Base-by-base conservation (phyloP, 768 basidiomycete species). In the Tricholoma saponaceum region DNA sequence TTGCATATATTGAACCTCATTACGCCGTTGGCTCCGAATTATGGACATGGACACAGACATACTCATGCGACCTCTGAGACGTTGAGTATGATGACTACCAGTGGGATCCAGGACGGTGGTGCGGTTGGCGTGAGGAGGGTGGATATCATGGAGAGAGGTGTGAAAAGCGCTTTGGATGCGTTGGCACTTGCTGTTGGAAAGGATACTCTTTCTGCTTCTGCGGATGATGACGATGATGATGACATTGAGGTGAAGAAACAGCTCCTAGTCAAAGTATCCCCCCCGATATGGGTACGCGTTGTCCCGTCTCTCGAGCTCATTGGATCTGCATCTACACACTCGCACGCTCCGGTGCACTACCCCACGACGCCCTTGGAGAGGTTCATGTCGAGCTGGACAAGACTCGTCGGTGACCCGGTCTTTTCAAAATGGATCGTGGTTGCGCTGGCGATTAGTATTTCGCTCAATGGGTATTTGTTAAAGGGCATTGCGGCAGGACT, bases 381-480 rank as follows among this genome's bases (percentile, higher is more conserved):
- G 59, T 95, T 95, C 78, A 91, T 97, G 90, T 83, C 84, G 43
- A 81, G 83, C 3, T 98, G 95, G 95, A 92, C 92, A 8, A 75
- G 78, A 13, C 85, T 98, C 62, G 93, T 98, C 52, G 94, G 94
- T 35, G 96, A 99, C 67, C 96, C 96, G 1, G 83, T 98, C 52
- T 74, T 98, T 60, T 87, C 84, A 65, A 98, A 98, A 75, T 95
- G 92, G 90, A 95, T 98, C 68, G 91, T 98, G 51, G 80, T 92
- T 56, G 79, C 90, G 14, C 83, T 99, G 22, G 89, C 86, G 2
- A 81, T 96, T 58, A 90, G 88, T 58, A 89, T 98, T 57, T 83
- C 87, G 56, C 78, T 99, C 57, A 99, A 99, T 61, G 95, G 95
- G 3, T 98, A 92, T 67, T 79, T 98, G 14, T 81, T 99, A 58